Conservation (phyloP, 352 stramenopile genomes). For the Phytophthora cactorum region DNA sequence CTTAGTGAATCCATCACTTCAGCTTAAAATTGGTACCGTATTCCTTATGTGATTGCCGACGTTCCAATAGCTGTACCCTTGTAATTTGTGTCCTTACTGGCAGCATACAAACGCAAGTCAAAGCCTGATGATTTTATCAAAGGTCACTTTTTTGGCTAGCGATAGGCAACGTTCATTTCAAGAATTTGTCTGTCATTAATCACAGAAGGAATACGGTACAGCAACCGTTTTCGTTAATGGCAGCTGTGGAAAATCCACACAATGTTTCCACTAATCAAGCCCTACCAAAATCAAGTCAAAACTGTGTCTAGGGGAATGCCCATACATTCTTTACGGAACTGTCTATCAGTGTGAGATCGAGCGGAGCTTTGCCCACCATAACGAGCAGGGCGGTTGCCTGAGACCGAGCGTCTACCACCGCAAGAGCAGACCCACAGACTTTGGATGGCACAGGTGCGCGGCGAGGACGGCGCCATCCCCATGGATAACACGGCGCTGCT, state of each 20-base stretch:
- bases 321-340: slow-evolving; percentile 26
- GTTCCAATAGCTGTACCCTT: too few species aligned
- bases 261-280: neutral
- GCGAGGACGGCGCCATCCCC: slow-evolving; percentile 39
- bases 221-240: slow-evolving; percentile 1
- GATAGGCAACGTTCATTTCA: too few species aligned
- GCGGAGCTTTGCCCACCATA: slow-evolving; percentile 7
- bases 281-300: slow-evolving; percentile 15
- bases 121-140: too few species aligned
- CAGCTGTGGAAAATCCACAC: slow-evolving; percentile 18
- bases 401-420: slow-evolving; percentile 14
- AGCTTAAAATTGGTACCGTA: too few species aligned
- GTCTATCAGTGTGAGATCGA: slow-evolving; percentile 27
- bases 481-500: slow-evolving; percentile 47
- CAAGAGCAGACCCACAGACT: slow-evolving; percentile 4
- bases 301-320: slow-evolving; percentile 1
- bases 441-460: slow-evolving; percentile 32
- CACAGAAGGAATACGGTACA: neutral
- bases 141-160: too few species aligned
- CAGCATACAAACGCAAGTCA: too few species aligned
- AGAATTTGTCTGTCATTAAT: too few species aligned
- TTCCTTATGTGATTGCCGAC: too few species aligned
- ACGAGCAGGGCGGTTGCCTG: slow-evolving; percentile 12
- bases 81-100: too few species aligned
- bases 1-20: too few species aligned